phyloP scores from a whole-genome alignment of 1,139 yeast genomes.

The Wickerhamiella infanticola region DNA sequence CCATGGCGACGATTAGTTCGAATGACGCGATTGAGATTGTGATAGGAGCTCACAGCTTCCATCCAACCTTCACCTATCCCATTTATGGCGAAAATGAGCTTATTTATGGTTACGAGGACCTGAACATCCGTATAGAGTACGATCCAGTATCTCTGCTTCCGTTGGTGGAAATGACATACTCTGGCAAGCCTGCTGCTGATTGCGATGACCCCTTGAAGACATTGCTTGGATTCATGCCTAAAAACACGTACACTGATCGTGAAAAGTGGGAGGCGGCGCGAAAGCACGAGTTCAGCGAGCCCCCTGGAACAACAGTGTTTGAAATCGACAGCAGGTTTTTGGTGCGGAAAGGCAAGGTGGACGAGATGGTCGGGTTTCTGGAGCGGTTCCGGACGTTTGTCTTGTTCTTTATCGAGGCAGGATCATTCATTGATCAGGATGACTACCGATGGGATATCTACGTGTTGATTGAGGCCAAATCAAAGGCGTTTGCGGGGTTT shows the following conservation, averaged over 20 bases:
- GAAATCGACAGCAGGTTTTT: conserved; percentile 27
- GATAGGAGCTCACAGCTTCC: conserved; percentile 17
- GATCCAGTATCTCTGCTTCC: conserved; percentile 43
- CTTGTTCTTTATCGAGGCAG: conserved; percentile 82
- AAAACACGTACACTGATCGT: conserved; percentile 47
- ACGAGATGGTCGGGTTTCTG: conserved; percentile 35
- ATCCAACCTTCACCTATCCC: conserved; percentile 78
- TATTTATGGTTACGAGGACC: conserved; percentile 67
- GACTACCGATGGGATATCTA: conserved; percentile 63
- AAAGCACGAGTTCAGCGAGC: conserved; percentile 32
- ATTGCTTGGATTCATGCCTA: conserved; percentile 44
- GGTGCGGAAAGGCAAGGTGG: conserved; percentile 27
- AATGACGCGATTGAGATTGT: conserved; percentile 43
- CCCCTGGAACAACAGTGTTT: conserved; percentile 5
- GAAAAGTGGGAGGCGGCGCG: conserved; percentile 48
- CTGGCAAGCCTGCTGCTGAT: conserved; percentile 30
- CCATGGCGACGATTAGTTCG: conserved; percentile 29
- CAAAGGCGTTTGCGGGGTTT: conserved; percentile 49
- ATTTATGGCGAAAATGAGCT: conserved; percentile 85
- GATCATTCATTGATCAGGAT: conserved; percentile 62
- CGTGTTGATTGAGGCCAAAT: conserved; percentile 22
- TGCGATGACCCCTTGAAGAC: conserved; percentile 32
- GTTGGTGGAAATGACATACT: conserved; percentile 39
- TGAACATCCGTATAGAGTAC: conserved; percentile 35
- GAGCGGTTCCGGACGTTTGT: conserved; percentile 65